These are phyloP conservation scores for Alternaria brassicicola DNA, from an alignment of 2,329 filamentous ascomycete species.

Conservation along the genomic window DNA sequence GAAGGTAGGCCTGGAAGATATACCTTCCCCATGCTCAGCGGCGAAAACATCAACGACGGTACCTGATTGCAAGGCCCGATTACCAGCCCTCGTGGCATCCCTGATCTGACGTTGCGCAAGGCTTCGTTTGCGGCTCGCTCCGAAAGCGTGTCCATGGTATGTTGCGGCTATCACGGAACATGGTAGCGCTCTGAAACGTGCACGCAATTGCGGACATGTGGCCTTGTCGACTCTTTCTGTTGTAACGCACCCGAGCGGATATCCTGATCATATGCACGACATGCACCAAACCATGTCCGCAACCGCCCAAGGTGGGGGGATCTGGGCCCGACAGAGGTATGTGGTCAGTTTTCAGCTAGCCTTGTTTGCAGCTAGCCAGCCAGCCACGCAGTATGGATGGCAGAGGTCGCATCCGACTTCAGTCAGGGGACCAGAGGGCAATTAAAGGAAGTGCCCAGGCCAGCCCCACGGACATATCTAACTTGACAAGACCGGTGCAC, in stretches of 20 bases:
- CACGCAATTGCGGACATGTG: conserved; percentile 6
- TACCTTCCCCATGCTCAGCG: neutral
- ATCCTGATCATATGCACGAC: conserved; percentile 14
- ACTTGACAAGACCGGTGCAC: neutral
- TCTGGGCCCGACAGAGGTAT: neutral
- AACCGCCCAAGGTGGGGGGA: neutral
- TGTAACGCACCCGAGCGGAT: neutral
- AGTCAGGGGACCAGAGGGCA: neutral
- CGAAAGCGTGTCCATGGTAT: conserved; percentile 4
- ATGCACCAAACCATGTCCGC: neutral
- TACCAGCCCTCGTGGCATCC: conserved; percentile 3
- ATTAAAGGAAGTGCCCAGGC: neutral
- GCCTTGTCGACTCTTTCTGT: neutral
- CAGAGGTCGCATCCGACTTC: neutral
- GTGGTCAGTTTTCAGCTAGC: neutral
- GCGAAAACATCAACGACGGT: neutral
- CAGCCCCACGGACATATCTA: neutral
- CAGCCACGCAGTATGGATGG: too few species aligned
- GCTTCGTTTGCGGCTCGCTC: conserved; percentile 6
- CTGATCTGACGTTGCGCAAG: neutral
- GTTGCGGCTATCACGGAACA: conserved; percentile 12
- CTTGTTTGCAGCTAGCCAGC: neutral
- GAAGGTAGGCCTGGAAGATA: neutral
- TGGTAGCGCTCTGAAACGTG: neutral
- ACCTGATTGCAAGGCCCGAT: conserved; percentile 1